Percentiles rank a stretch among this genome's conserved stretches.
Evolutionary conservation across 1,139 yeast genomes (phyloP).

Genomic region (Taphrina communis): DNA sequence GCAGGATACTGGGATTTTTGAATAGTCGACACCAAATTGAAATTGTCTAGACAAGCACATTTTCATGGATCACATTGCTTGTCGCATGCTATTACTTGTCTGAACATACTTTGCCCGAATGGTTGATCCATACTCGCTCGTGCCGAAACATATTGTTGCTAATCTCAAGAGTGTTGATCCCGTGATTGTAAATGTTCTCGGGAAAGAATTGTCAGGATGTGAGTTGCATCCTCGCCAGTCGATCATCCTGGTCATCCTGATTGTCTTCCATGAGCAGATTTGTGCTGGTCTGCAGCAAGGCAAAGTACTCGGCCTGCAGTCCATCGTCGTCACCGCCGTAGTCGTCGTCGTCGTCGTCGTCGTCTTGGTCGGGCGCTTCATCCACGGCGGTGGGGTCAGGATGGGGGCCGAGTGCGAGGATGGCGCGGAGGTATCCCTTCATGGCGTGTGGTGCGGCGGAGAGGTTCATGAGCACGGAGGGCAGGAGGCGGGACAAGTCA

Average conservation of each 20-base stretch:
- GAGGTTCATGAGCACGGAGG: slow-evolving; percentile 17
- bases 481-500: not conserved
- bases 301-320: slow-evolving; percentile 1
- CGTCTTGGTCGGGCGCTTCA: too few relatives aligned
- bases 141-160: not conserved
- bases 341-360: not conserved
- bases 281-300: not conserved
- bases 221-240: slow-evolving; percentile 4
- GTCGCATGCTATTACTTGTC: too few relatives aligned
- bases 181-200: too few relatives aligned
- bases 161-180: too few relatives aligned
- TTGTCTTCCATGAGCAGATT: not conserved
- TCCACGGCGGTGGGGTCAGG: too few relatives aligned
- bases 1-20: not conserved
- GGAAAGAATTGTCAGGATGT: not conserved
- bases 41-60: too few relatives aligned
- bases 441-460: slow-evolving; percentile 31
- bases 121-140: not conserved
- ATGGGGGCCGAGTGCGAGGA: not conserved
- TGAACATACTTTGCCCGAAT: too few relatives aligned
- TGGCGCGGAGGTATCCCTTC: slow-evolving; percentile 16
- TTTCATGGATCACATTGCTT: too few relatives aligned
- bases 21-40: not conserved
- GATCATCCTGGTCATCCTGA: not conserved
- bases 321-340: not conserved